A percentile compares a stretch with the other conserved stretches of the same genome.
Evolutionary conservation across 1,284 basidiomycete genomes (phyloP).

Genomic region (Cutaneotrichosporon sp.): DNA sequence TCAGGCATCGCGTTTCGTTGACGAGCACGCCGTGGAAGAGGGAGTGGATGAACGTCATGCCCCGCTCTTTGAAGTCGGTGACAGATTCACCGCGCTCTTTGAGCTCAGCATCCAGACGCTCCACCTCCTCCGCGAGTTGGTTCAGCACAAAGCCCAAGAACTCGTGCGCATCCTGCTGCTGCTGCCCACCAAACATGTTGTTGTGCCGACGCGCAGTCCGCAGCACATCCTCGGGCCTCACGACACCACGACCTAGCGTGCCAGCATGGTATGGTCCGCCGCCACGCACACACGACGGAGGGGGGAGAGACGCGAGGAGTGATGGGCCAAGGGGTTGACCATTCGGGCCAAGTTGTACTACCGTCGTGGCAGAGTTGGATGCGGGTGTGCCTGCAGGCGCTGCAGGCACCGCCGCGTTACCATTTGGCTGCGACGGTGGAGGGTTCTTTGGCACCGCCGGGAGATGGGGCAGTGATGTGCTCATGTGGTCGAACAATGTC

Average conservation of each 20-base stretch:
- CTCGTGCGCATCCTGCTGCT: conserved; percentile 95
- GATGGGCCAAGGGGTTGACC: conserved; percentile 33
- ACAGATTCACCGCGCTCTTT: conserved; percentile 26
- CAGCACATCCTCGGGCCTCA: conserved; percentile 81
- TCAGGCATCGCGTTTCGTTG: conserved; percentile 93
- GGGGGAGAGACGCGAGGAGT: conserved; percentile 42
- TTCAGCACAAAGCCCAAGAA: conserved; percentile 94
- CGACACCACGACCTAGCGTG: conserved; percentile 66
- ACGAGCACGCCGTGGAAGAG: conserved; percentile 91
- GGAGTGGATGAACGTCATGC: conserved; percentile 77
- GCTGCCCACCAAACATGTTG: conserved; percentile 74
- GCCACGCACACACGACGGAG: conserved; percentile 41
- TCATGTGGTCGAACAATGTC: conserved; percentile 77
- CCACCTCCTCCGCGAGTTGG: conserved; percentile 86
- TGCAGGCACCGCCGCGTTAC: background rate
- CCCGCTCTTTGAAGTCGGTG: conserved; percentile 32
- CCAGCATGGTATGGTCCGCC: conserved; percentile 46
- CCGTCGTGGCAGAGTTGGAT: conserved; percentile 28
- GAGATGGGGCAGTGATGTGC: conserved; percentile 42
- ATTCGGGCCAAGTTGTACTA: conserved; percentile 12
- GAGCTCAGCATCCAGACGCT: conserved; percentile 55
- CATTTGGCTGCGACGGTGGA: conserved; percentile 1
- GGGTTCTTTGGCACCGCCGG: conserved; percentile 37
- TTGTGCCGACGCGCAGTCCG: conserved; percentile 84
- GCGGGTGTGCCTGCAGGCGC: conserved; percentile 23